phyloP scores from a whole-genome alignment of 2,329 filamentous ascomycete genomes.

The Clarireedia monteithiana region DNA sequence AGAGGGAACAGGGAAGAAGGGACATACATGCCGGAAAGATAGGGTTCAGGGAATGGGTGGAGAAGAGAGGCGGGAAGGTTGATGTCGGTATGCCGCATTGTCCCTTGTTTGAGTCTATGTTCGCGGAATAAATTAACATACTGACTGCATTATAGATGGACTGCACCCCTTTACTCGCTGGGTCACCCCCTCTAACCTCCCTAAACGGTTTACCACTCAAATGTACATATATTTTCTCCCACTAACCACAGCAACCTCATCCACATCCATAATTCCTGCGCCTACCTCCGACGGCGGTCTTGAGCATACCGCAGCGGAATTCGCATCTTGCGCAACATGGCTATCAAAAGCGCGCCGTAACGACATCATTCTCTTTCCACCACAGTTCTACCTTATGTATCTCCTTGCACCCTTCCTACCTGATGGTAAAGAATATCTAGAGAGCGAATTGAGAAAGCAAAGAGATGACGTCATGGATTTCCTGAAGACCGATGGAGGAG shows the following conservation, averaged over 20 bases:
- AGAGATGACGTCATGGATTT: conserved; percentile 47
- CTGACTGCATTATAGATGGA: conserved; percentile 36
- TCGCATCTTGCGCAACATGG: conserved; percentile 65
- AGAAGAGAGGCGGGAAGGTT: conserved; percentile 45
- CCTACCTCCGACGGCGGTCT: conserved; percentile 63
- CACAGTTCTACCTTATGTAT: conserved; percentile 70
- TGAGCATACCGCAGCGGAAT: conserved; percentile 66
- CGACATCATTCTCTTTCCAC: conserved; percentile 80
- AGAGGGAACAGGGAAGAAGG: conserved; percentile 58
- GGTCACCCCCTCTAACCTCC: conserved; percentile 70
- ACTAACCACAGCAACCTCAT: conserved; percentile 13
- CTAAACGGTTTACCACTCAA: conserved; percentile 82
- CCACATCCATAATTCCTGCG: conserved; percentile 33
- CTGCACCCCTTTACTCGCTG: conserved; percentile 83
- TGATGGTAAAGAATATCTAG: conserved; percentile 2
- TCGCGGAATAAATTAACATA: neutral
- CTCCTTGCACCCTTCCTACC: conserved; percentile 48
- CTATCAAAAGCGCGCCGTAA: conserved; percentile 53
- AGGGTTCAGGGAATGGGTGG: conserved; percentile 59
- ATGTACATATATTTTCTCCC: conserved; percentile 89
- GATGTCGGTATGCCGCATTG: conserved; percentile 50
- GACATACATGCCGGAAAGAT: conserved; percentile 59
- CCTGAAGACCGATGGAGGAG: conserved; percentile 36
- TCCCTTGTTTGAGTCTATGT: neutral
- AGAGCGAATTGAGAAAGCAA: conserved; percentile 37